Conservation (phyloP, 495 filamentous ascomycete species). For the Aspergillus egyptiacus region DNA sequence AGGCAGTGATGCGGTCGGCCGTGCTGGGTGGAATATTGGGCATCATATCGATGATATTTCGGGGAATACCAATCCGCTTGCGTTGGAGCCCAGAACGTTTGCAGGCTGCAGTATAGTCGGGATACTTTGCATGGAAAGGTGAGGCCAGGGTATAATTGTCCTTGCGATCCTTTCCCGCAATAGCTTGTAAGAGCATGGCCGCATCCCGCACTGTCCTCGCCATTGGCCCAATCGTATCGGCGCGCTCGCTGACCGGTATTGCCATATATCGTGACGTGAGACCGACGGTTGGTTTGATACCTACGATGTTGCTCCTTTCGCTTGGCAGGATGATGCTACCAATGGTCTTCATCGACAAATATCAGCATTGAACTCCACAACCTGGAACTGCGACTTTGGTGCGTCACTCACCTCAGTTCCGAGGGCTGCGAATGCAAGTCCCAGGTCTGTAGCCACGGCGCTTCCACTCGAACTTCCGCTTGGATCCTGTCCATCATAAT, state of each 20-base stretch:
- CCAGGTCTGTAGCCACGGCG: constrained; percentile 44
- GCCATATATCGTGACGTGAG: constrained; percentile 57
- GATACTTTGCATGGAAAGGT: constrained; percentile 35
- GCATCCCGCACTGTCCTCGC: constrained; percentile 61
- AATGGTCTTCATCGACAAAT: constrained; percentile 34
- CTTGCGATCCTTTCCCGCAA: constrained; percentile 47
- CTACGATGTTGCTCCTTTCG: constrained; percentile 52
- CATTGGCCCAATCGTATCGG: constrained; percentile 64
- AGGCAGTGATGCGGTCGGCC: constrained; percentile 27
- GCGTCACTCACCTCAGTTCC: constrained; percentile 42
- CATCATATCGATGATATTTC: constrained; percentile 36
- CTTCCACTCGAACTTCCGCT: constrained; percentile 49
- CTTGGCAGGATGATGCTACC: constrained; percentile 48
- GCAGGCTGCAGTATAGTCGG: constrained; percentile 49
- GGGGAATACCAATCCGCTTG: constrained; percentile 47
- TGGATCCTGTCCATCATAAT: constrained; percentile 47
- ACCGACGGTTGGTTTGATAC: constrained; percentile 65
- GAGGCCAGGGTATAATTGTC: constrained; percentile 50
- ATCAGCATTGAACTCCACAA: background rate
- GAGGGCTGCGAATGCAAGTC: constrained; percentile 43
- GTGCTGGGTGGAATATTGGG: constrained; percentile 1
- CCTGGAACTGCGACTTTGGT: background rate
- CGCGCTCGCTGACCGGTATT: constrained; percentile 55
- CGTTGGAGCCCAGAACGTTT: constrained; percentile 40
- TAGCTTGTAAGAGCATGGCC: constrained; percentile 57